Evolutionary conservation across 768 basidiomycete genomes (phyloP).

Genomic region (Hydnum rufescens): DNA sequence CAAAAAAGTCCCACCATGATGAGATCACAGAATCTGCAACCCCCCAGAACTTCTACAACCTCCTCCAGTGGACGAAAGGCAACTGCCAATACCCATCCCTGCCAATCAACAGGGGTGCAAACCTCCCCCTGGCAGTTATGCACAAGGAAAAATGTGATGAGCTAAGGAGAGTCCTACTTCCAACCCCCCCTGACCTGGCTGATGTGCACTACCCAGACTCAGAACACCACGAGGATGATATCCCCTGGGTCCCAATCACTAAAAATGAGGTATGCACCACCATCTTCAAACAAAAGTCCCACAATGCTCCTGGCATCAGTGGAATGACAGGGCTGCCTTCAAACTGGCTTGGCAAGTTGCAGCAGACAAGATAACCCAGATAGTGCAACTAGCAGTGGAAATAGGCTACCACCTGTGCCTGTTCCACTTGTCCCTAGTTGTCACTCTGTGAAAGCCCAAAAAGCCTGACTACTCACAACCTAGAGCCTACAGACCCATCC

Average conservation of each 20-base stretch:
- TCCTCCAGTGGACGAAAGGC: not conserved
- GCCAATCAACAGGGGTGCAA: not conserved
- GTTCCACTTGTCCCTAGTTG: not conserved
- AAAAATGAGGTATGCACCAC: not conserved
- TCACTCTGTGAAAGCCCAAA: not conserved
- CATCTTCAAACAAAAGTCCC: not conserved
- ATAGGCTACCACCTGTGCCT: conserved; percentile 1
- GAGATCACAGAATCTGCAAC: not conserved
- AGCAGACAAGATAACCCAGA: not conserved
- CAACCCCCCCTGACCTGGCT: not conserved
- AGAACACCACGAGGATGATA: conserved; percentile 4
- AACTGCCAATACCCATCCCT: not conserved
- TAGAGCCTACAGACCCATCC: conserved; percentile 6
- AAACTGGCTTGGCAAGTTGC: not conserved
- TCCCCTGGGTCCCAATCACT: conserved; percentile 3
- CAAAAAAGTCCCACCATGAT: not conserved
- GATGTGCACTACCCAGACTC: not conserved
- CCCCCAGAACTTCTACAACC: not conserved
- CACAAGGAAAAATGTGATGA: not conserved
- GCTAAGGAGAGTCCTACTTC: not conserved
- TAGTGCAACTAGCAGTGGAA: not conserved
- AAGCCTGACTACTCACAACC: too few relatives aligned
- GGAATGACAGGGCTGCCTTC: not conserved
- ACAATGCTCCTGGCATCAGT: not conserved
- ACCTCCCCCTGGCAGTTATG: not conserved